Evolutionary conservation across 2,329 filamentous ascomycete species (phyloP), one percentile per base, ranked within the genome.

Genomic region (Colletotrichum gigasporum): DNA sequence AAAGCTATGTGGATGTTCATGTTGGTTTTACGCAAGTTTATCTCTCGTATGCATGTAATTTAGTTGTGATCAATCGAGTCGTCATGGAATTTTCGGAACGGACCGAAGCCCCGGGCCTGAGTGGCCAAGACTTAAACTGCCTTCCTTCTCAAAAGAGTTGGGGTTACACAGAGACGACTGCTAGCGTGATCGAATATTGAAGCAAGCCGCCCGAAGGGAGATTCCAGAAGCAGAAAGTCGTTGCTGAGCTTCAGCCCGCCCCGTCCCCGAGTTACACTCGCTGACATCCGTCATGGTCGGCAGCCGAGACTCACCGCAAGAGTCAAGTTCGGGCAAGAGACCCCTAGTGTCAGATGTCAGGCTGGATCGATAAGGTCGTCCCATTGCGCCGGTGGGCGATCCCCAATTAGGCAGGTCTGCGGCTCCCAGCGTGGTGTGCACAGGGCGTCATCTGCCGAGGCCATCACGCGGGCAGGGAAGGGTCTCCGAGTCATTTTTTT

Each of bases 341-440:
- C 5, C 11, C 20, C 37, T 3, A 7, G 10, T 18, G 30, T 18
- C 44, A 37, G 62, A 55, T 51, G 47, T 41, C 37, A 35, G 37
- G 26, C 24, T 34, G n/a, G 32, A 35, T 51, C 30, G 57, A 65
- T 65, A 50, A 57, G n/a, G 41, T 45, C 22, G 57, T 65, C 51
- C 28, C 50, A 65, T 52, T 22, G 50, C 35, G 30, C 16, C 51
- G 51, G 50, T 37, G 37, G 50, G 57, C 45, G 32, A 64, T 39
- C 10, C 62, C 58, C 5, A 37, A 63, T 51, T n/a, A 57, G 58
- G 62, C 42, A 65, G 62, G 62, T 65, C 57, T 65, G 62, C 55
- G 55, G 55, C 47, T 53, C 39, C n/a, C n/a, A n/a, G n/a, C n/a
- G n/a, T n/a, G 14, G 20, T 20, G 50, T 11, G 42, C 14, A 50